Percentiles rank a stretch among this genome's conserved stretches.
phyloP scores from a whole-genome alignment of 2,329 filamentous ascomycete species.

The Cucurbitaria berberidis region DNA sequence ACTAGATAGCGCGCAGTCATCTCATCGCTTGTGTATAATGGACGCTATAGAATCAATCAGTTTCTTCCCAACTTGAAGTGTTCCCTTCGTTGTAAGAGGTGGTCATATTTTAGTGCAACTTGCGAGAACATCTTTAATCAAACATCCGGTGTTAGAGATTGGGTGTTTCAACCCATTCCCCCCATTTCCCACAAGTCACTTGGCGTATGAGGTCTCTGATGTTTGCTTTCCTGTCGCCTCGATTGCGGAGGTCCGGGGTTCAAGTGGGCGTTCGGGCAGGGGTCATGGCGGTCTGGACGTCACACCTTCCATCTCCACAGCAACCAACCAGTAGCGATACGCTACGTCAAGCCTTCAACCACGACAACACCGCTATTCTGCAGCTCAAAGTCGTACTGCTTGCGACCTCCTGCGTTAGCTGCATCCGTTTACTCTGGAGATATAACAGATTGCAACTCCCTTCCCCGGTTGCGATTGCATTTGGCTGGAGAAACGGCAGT shows the following conservation, averaged over 20 bases:
- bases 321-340: slow-evolving; percentile 32
- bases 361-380: slow-evolving; percentile 39
- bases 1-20: background rate
- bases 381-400: slow-evolving; percentile 18
- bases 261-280: slow-evolving; percentile 14
- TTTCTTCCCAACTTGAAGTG: background rate
- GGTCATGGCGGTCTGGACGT: slow-evolving; percentile 27
- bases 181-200: no score
- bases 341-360: slow-evolving; percentile 34
- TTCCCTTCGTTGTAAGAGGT: no score
- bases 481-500: slow-evolving; percentile 21
- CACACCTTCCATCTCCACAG: slow-evolving; percentile 29
- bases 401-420: slow-evolving; percentile 6
- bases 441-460: background rate
- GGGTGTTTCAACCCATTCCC: no score
- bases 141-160: no score
- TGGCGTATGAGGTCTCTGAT: no score
- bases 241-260: slow-evolving; percentile 24
- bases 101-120: no score
- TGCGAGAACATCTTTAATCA: no score
- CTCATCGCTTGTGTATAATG: slow-evolving; percentile 8
- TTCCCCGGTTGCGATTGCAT: background rate
- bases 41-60: background rate
- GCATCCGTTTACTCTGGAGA: slow-evolving; percentile 1
- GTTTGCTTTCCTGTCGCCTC: no score